phyloP scores from a whole-genome alignment of 441 rosid species.

The Kokia cookei region DNA sequence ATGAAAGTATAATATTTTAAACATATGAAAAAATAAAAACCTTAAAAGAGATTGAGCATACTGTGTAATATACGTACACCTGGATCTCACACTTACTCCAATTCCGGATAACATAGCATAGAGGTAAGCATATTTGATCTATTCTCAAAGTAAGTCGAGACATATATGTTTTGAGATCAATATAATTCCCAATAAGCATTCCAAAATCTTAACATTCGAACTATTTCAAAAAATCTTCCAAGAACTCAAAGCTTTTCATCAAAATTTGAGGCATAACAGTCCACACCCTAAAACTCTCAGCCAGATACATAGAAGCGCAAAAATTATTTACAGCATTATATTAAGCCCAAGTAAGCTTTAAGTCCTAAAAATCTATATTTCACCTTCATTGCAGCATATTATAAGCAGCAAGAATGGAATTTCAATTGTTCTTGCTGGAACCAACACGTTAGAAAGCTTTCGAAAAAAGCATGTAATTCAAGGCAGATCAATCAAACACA shows the following conservation, averaged over 20 bases:
- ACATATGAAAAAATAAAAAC: not conserved
- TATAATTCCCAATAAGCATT: not conserved
- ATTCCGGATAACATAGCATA: not conserved
- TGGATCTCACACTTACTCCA: not conserved
- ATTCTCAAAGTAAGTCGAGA: not conserved
- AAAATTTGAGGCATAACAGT: not conserved
- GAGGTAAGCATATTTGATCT: not conserved
- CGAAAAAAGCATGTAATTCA: not conserved
- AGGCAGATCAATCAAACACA: not conserved
- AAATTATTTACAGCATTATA: not conserved
- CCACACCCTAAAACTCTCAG: not conserved
- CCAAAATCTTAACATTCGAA: not conserved
- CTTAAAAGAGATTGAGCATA: not conserved
- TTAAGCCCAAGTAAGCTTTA: not conserved
- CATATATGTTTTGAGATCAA: not conserved
- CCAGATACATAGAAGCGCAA: not conserved
- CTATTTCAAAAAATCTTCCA: not conserved
- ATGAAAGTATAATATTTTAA: not conserved
- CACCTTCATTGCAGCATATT: not conserved
- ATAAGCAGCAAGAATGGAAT: not conserved
- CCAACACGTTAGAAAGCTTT: not conserved
- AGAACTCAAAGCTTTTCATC: not conserved
- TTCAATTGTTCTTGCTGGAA: not conserved
- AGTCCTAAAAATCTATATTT: not conserved
- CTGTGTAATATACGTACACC: not conserved